Evolutionary conservation across 2,329 filamentous ascomycete species (phyloP).

Genomic region (Laburnicola sp.): DNA sequence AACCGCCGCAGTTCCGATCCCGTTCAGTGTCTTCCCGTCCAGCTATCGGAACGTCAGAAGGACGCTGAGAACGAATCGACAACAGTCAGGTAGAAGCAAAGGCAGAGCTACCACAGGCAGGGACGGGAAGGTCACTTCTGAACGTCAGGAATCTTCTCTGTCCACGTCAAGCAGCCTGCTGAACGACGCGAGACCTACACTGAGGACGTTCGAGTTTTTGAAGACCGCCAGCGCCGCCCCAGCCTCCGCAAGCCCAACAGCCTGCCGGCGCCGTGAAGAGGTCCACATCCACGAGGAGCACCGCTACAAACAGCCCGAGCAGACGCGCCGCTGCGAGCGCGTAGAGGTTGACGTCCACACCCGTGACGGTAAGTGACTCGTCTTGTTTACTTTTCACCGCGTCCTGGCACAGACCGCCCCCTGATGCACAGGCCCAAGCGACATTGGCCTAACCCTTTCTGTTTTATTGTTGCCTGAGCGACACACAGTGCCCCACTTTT

Average conservation of each 20-base stretch:
- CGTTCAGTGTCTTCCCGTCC: conserved; percentile 99
- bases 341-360: conserved; percentile 29
- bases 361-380: conserved; percentile 35
- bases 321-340: conserved; percentile 19
- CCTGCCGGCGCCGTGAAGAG: conserved; percentile 35
- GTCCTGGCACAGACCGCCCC: conserved; percentile 37
- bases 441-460: conserved; percentile 38
- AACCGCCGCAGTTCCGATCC: conserved; percentile 64
- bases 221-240: conserved; percentile 76
- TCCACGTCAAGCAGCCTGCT: conserved; percentile 51
- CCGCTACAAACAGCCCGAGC: conserved; percentile 31
- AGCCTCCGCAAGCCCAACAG: conserved; percentile 27
- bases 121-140: conserved; percentile 96
- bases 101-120: conserved; percentile 82
- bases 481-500: conserved; percentile 45
- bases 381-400: conserved; percentile 31
- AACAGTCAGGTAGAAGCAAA: conserved; percentile 77
- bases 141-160: conserved; percentile 62
- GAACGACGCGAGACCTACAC: conserved; percentile 53
- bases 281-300: conserved; percentile 41
- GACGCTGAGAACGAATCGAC: conserved; percentile 66
- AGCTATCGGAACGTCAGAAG: conserved; percentile 72
- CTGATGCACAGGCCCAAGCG: conserved; percentile 39
- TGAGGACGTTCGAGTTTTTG: conserved; percentile 73
- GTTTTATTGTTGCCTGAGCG: conserved; percentile 47